Base-by-base conservation (phyloP, 2,329 filamentous ascomycete species). In the Diaporthe helianthi region DNA sequence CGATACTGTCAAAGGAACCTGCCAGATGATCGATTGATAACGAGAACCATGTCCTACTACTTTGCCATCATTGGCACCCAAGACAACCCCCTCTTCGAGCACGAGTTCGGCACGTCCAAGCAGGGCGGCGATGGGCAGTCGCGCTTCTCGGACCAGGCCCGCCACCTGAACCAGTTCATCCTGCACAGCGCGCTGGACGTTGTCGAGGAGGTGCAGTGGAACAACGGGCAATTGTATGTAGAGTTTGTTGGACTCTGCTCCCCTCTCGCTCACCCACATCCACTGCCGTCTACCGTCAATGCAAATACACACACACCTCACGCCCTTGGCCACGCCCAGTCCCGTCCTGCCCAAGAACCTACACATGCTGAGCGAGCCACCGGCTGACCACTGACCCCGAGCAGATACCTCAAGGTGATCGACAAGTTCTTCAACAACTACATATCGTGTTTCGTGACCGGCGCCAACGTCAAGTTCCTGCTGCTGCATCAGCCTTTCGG, bases 351-450 rank as follows among this genome's bases (percentile, higher is more conserved):
- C 2, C 36, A 1, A 15, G 36, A 38, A 38, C 36, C 15, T 38
- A 38, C 36, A 38, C 9, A 46, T 46, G 41, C 36, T 9, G n/a
- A 52, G 36, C 31, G 15, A 29, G 24, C 38, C 17, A 22, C 24
- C 36, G 19, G 26, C 60, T 53, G 10, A 36, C 24, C n/a, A 46
- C 6, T 53, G 5, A 4, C 26, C 31, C n/a, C 6, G 13, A 15
- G 36, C 73, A 97, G 93, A 89, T 98, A 98, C 80, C 90, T 99
- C 73, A 98, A 98, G 81, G 93, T 93, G 80, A 91, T 98, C 80
- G 96, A 99, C 85, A 93, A 93, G 77, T 98, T 98, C 85, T 95
- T 97, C 81, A 94, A 96, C 81, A 94, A 94, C 78, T 95, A 97
- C 83, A 92, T 98, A 72, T 97, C 93, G 55, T 96, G 93, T 81